Evolutionary conservation across 1,284 basidiomycete genomes (phyloP).

Genomic region (Fomitopsis palustris): DNA sequence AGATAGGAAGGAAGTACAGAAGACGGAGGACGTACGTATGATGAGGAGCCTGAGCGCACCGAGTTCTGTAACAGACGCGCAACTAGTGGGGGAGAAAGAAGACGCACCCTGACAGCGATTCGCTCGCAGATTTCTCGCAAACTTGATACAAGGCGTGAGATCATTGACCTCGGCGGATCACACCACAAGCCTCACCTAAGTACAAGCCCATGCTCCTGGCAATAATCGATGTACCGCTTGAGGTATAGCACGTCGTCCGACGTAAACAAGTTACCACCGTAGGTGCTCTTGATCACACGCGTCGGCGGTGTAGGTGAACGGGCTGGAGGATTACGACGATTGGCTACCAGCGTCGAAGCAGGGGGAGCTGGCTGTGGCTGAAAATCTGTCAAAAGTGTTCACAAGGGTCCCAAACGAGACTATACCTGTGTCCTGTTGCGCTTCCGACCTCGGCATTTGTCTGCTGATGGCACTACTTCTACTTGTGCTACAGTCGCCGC

Average conservation of each 20-base stretch:
- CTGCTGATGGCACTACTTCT: slow-evolving; percentile 9
- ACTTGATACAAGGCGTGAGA: slow-evolving; percentile 31
- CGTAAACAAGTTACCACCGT: slow-evolving; percentile 80
- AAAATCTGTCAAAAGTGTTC: slow-evolving; percentile 4
- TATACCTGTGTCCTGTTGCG: slow-evolving; percentile 54
- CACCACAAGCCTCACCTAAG: slow-evolving; percentile 48
- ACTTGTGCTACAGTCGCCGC: slow-evolving; percentile 5
- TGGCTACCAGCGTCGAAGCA: slow-evolving; percentile 59
- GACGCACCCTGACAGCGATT: slow-evolving; percentile 68
- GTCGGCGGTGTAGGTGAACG: slow-evolving; percentile 77
- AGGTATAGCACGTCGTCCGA: slow-evolving; percentile 75
- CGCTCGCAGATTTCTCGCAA: slow-evolving; percentile 80
- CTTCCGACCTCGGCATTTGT: slow-evolving; percentile 55
- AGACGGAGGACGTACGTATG: slow-evolving; percentile 51
- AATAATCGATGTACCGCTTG: slow-evolving; percentile 82
- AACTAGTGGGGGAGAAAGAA: not conserved
- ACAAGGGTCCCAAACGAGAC: slow-evolving; percentile 4
- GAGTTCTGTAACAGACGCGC: slow-evolving; percentile 3
- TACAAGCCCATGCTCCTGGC: slow-evolving; percentile 77
- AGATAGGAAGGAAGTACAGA: slow-evolving; percentile 1
- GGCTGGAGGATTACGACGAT: slow-evolving; percentile 58
- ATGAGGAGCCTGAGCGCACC: slow-evolving; percentile 62
- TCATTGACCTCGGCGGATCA: not conserved
- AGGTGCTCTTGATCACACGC: slow-evolving; percentile 80
- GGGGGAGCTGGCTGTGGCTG: slow-evolving; percentile 57